A percentile compares a stretch with the other conserved stretches of the same genome.
Evolutionary conservation across 2,329 filamentous ascomycete species (phyloP).

Genomic region (Didymella glomerata): DNA sequence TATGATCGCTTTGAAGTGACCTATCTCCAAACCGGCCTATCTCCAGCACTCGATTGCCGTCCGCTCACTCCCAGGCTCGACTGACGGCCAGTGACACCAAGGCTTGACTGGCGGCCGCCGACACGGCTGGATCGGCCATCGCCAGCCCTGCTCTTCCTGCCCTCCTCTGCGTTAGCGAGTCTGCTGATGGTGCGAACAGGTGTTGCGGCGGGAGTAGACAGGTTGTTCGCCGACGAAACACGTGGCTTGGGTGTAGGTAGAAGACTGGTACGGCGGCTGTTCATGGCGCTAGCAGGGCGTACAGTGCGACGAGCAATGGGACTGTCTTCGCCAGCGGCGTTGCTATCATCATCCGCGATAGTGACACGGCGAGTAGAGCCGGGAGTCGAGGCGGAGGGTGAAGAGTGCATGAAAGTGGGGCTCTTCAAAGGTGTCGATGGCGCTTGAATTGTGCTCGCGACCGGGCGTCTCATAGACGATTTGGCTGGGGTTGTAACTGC

Average conservation of each 20-base stretch:
- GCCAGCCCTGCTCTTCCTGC: conserved; percentile 32
- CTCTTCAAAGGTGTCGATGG: conserved; percentile 43
- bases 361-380: conserved; percentile 37
- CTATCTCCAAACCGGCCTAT: conserved; percentile 39
- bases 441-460: conserved; percentile 41
- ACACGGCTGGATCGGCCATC: conserved; percentile 38
- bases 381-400: conserved; percentile 35
- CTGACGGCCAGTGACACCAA: conserved; percentile 24
- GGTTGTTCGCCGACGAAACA: conserved; percentile 32
- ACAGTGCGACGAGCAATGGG: conserved; percentile 39
- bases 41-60: conserved; percentile 30
- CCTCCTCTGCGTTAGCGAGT: conserved; percentile 37
- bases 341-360: conserved; percentile 32
- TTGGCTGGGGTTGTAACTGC: conserved; percentile 39
- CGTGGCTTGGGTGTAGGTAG: conserved; percentile 42
- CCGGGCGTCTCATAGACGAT: conserved; percentile 36
- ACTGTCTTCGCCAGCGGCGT: conserved; percentile 39
- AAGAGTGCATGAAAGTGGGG: conserved; percentile 24
- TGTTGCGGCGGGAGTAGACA: conserved; percentile 23
- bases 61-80: conserved; percentile 30
- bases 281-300: conserved; percentile 43
- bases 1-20: conserved; percentile 20
- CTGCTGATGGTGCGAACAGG: conserved; percentile 35
- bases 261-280: conserved; percentile 42
- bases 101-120: conserved; percentile 36